Evolutionary conservation across 75 land plant genomes (phyloP), one percentile per base, ranked within the genome.

Genomic region (Picea sitchensis): DNA sequence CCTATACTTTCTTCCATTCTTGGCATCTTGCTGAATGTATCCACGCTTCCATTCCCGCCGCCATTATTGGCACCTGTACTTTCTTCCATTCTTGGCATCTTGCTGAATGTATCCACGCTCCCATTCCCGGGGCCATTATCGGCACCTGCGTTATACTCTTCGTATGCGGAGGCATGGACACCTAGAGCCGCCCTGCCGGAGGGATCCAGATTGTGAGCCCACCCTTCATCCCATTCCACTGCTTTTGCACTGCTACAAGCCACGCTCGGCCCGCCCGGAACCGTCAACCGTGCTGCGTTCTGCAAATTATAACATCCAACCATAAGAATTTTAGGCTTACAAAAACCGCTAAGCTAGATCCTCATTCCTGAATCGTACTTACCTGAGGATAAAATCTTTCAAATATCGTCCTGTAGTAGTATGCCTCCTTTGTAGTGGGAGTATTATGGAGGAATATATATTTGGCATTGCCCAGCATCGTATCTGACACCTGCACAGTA

Each of bases 231-330:
- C 98, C 98, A 96, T 65, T 90, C 98, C 20, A 94, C 81, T 5
- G 98, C 98, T 36, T 91, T 93, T 4, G 98, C 96, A 0, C 94
- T 94, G 86, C 98, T 96, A 69, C 98, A 96, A 12, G 98, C 98
- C 79, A 96, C 91, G 75, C 93, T 94, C 71, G 98, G 93, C 71
- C 98, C 98, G 3, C 96, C 94, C 8, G 98, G 98, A 59, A 96
- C 97, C 0, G 95, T 96, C 81, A 86, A 64, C 68, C 92, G 85
- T 17, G 97, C 97, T 38, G 97, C 89, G 76, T 91, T 87, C 99
- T 96, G 92, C 7, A 56, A 78, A 34, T 38, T 34, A 8, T 8
- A 51, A 47, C 51, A 51, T 8, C 54, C 54, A 51, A 8, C 54
- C 54, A 51, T 0, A 1, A 51, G 54, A 51, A 8, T 51, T 51